These are phyloP conservation scores for Acacia acuminata DNA, from an alignment of 306 rosid genomes.

Conservation along the genomic window DNA sequence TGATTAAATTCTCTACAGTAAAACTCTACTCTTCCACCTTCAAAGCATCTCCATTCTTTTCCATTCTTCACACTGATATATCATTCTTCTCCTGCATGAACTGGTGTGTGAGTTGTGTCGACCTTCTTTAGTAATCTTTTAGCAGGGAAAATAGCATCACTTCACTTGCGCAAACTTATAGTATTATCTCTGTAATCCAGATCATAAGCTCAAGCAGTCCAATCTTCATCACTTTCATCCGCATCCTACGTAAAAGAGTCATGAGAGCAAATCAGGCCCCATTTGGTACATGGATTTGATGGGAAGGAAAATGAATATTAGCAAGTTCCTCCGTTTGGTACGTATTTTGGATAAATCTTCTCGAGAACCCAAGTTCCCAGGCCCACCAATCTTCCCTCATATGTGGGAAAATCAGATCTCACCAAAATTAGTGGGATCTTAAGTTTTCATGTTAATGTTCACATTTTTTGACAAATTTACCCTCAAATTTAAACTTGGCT, in stretches of 20 bases:
- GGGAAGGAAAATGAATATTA: too few relatives aligned
- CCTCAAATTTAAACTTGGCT: too few relatives aligned
- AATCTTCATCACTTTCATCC: constrained; percentile 68
- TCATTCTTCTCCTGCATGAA: constrained; percentile 21
- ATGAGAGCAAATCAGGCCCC: background rate
- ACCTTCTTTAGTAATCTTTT: background rate
- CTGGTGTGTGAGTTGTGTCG: background rate
- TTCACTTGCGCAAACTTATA: constrained; percentile 11
- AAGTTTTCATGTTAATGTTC: too few relatives aligned
- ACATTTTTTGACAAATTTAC: too few relatives aligned
- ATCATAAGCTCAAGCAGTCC: constrained; percentile 54
- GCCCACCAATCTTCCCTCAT: too few relatives aligned
- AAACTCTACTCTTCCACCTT: background rate
- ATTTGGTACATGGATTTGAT: too few relatives aligned
- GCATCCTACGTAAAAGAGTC: constrained; percentile 42
- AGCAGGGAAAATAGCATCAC: constrained; percentile 12
- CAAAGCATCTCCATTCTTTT: background rate
- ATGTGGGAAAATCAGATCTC: too few relatives aligned
- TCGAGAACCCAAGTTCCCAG: too few relatives aligned
- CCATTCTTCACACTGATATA: constrained; percentile 16
- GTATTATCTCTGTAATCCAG: constrained; percentile 17
- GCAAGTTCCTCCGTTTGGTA: too few relatives aligned
- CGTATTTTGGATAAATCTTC: too few relatives aligned
- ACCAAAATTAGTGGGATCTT: too few relatives aligned
- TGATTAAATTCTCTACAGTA: background rate